Percentiles rank a stretch among this genome's conserved stretches.
phyloP scores from a whole-genome alignment of 139 green algal species.

The Haematococcus lacustris region DNA sequence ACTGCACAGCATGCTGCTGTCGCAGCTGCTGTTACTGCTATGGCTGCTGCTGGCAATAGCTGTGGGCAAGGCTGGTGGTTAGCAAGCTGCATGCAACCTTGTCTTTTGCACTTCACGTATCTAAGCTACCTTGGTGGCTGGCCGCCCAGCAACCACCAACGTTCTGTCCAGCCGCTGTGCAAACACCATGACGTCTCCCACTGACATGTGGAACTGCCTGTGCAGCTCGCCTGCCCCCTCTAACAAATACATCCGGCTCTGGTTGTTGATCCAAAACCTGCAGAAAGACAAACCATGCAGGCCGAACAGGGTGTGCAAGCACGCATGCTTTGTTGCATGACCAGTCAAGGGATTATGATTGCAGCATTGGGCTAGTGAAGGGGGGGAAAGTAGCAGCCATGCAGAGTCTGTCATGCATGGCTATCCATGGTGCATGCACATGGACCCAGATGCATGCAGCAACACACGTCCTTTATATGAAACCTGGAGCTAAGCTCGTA shows the following conservation, averaged over 20 bases:
- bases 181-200: conserved; percentile 66
- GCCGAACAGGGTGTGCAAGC: no score
- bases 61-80: no score
- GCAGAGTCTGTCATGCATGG: background rate
- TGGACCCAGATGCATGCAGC: background rate
- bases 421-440: background rate
- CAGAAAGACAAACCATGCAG: background rate
- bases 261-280: conserved; percentile 67
- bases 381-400: background rate
- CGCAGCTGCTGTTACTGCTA: background rate
- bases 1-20: no score
- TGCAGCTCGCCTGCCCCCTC: conserved; percentile 57
- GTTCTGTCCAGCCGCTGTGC: conserved; percentile 49
- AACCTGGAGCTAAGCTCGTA: background rate
- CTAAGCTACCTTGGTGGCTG: conserved; percentile 28
- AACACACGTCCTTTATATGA: no score
- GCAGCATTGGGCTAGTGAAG: background rate
- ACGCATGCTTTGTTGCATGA: no score
- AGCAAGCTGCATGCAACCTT: no score
- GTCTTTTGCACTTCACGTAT: background rate
- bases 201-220: conserved; percentile 46
- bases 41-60: no score
- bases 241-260: conserved; percentile 64
- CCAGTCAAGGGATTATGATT: no score
- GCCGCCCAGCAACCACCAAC: conserved; percentile 52